A percentile compares a stretch with the other conserved stretches of the same genome.
phyloP scores from a whole-genome alignment of 768 basidiomycete genomes.

The Mycena amicta region DNA sequence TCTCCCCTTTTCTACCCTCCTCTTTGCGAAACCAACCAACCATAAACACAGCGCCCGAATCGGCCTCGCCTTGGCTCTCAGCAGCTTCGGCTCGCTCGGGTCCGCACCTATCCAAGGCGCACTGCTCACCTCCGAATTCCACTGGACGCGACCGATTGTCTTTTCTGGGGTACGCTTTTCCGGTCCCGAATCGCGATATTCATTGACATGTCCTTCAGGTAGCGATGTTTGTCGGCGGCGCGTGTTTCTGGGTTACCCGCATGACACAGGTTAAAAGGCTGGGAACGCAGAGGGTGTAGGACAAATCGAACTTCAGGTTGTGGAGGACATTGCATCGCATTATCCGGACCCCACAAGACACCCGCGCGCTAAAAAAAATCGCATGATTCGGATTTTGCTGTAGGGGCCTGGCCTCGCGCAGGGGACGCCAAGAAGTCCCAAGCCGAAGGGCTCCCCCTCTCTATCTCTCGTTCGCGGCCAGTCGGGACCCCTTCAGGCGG shows the following conservation, averaged over 20 bases:
- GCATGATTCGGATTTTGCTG: no score
- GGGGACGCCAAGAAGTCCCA: no score
- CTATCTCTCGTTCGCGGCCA: no score
- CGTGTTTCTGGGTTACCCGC: not conserved
- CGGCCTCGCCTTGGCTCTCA: conserved; percentile 37
- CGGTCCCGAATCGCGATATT: not conserved
- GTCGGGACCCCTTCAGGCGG: no score
- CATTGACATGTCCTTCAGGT: not conserved
- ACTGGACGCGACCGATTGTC: conserved; percentile 36
- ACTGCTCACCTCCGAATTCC: conserved; percentile 32
- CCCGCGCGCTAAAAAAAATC: no score
- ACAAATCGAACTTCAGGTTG: no score
- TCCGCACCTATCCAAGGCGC: conserved; percentile 40
- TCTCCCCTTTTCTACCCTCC: not conserved
- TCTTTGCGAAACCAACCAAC: no score
- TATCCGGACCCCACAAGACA: no score
- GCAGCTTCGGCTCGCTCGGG: conserved; percentile 35
- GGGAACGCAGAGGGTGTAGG: not conserved
- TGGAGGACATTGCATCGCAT: no score
- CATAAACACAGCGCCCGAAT: conserved; percentile 42
- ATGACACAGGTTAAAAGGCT: not conserved
- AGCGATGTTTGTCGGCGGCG: not conserved
- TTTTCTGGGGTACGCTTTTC: conserved; percentile 35
- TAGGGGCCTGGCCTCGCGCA: no score
- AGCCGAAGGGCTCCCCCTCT: no score